A percentile compares a stretch with the other conserved stretches of the same genome.
These are phyloP conservation scores for Chaetomiaceae sp. DNA, from an alignment of 2,329 filamentous ascomycete genomes.

Conservation along the genomic window DNA sequence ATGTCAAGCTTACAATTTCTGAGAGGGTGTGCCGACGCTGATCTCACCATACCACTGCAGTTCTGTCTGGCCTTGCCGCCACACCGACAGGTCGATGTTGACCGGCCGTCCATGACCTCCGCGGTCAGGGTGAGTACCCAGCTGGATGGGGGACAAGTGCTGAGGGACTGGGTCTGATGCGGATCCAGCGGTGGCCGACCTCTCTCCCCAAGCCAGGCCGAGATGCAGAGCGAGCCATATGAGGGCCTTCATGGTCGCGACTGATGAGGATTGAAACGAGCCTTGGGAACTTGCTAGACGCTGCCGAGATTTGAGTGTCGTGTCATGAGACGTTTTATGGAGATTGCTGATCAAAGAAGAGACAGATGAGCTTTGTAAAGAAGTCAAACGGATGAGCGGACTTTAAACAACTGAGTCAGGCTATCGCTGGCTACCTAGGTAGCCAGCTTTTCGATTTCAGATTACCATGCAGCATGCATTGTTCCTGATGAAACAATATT, in stretches of 20 bases:
- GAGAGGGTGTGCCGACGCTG: slow-evolving; percentile 21
- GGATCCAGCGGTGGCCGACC: background rate
- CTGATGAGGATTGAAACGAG: too few species aligned
- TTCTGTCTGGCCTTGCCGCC: background rate
- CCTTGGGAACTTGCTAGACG: background rate
- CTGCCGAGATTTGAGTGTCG: background rate
- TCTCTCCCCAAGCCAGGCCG: background rate
- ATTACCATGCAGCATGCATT: background rate
- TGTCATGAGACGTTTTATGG: too few species aligned
- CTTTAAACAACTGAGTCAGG: too few species aligned
- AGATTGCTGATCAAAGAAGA: background rate
- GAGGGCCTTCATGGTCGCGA: slow-evolving; percentile 1
- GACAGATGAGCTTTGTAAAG: background rate
- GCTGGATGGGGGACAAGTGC: background rate
- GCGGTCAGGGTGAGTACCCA: background rate
- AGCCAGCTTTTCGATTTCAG: too few species aligned
- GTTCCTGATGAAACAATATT: background rate
- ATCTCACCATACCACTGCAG: slow-evolving; percentile 23
- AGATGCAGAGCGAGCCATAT: slow-evolving; percentile 9
- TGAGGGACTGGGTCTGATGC: background rate
- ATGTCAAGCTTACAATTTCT: slow-evolving; percentile 29
- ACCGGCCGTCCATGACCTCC: background rate
- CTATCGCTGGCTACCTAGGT: too few species aligned
- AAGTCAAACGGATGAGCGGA: too few species aligned
- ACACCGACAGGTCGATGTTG: slow-evolving; percentile 13